Percentiles rank a stretch among this genome's conserved stretches.
Conservation (phyloP, 2,329 filamentous ascomycete genomes). For the Epichloe brachyelytri region DNA sequence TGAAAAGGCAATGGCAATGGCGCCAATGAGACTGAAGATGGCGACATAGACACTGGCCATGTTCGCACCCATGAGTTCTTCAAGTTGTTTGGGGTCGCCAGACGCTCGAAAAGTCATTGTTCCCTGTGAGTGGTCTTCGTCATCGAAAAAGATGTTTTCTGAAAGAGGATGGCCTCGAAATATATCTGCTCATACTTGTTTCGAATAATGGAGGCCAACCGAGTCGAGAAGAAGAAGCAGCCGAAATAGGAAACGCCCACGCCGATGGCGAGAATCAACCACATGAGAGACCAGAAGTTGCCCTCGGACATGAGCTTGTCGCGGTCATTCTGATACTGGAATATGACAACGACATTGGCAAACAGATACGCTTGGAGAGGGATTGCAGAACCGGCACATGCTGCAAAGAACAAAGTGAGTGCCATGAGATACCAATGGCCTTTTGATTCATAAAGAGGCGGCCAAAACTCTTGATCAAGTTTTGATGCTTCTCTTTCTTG, state of each 20-base stretch:
- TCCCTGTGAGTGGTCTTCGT: no score
- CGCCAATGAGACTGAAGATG: no score
- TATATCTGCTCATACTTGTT: conserved; percentile 47
- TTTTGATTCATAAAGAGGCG: conserved; percentile 44
- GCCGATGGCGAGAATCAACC: conserved; percentile 42
- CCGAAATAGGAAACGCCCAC: conserved; percentile 40
- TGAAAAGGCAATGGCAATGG: conserved; percentile 29
- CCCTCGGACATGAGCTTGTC: conserved; percentile 26
- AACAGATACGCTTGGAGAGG: conserved; percentile 42
- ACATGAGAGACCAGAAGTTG: conserved; percentile 55
- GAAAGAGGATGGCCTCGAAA: conserved; percentile 26
- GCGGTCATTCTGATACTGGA: conserved; percentile 20
- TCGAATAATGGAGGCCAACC: conserved; percentile 34
- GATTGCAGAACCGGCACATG: conserved; percentile 28
- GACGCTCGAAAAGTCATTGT: no score
- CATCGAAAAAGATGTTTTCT: no score
- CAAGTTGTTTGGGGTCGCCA: no score
- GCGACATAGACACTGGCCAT: no score
- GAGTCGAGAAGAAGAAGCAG: conserved; percentile 25
- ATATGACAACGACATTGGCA: conserved; percentile 36
- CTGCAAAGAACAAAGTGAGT: conserved; percentile 34
- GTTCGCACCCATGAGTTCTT: no score
- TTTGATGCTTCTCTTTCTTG: conserved; percentile 22
- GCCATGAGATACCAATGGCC: conserved; percentile 36
- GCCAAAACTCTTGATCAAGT: conserved; percentile 40